A percentile compares a stretch with the other conserved stretches of the same genome.
These are phyloP conservation scores for Coemansia sp. DNA, from an alignment of 192 early-diverging fungal genomes.

Conservation along the genomic window DNA sequence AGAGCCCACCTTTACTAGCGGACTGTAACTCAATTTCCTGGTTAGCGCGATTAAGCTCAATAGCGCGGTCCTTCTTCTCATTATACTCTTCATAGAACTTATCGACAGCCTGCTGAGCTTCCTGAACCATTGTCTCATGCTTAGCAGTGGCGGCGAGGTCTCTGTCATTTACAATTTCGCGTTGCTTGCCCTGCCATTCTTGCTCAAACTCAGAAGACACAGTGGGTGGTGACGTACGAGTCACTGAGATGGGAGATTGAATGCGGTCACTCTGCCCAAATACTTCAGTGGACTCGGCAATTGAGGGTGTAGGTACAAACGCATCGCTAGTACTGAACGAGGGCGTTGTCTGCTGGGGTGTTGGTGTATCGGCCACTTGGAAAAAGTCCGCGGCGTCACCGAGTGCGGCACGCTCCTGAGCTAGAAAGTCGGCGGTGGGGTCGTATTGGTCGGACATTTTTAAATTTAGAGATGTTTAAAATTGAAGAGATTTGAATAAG, in stretches of 20 bases:
- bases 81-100: constrained; percentile 85
- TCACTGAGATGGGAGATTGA: background rate
- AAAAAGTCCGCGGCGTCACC: constrained; percentile 75
- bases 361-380: constrained; percentile 12
- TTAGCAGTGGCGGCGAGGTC: constrained; percentile 60
- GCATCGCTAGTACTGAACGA: constrained; percentile 2
- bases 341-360: background rate
- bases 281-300: background rate
- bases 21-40: constrained; percentile 59
- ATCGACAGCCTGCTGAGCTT: constrained; percentile 71
- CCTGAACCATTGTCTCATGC: constrained; percentile 63
- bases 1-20: constrained; percentile 65
- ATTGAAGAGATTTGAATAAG: background rate
- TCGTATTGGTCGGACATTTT: constrained; percentile 57
- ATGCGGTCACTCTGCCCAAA: background rate
- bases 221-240: background rate
- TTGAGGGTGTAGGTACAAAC: background rate
- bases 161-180: constrained; percentile 61
- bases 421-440: constrained; percentile 77
- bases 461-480: constrained; percentile 4
- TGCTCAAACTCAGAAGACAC: constrained; percentile 45
- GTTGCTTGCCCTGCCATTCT: constrained; percentile 71
- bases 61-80: constrained; percentile 68
- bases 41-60: constrained; percentile 64
- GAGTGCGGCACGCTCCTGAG: constrained; percentile 72